Evolutionary conservation across 352 stramenopile species (phyloP), one percentile per base, ranked within the genome.

Genomic region (Albugo candida): DNA sequence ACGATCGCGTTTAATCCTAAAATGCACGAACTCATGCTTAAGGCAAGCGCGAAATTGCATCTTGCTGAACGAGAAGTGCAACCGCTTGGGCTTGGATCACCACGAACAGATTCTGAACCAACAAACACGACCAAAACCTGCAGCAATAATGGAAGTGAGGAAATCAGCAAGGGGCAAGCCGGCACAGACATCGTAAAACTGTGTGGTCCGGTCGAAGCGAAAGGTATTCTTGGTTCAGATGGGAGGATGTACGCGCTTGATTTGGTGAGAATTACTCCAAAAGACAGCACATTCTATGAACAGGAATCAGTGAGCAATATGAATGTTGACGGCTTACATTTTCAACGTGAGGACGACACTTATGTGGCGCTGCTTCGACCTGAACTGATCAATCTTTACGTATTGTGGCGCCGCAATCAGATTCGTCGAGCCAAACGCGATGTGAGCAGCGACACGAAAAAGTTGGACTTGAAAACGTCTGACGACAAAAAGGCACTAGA

Each of bases 141-240:
- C 8, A 31, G 24, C 24, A 31, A 31, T 31, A 81, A 79, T 48
- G 71, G 63, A 35, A 55, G 58, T 20, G 57, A 62, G 20, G 62
- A 71, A 14, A 49, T 51, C 41, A 62, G 71, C 18, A 53, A 57
- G 27, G 73, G 73, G 8, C 77, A 84, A 39, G 78, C 70, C 8
- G 57, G 49, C n/a, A 73, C 66, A 0, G 56, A 68, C 10, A 60
- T 80, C 17, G 65, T 85, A 18, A 59, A 74, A 47, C 64, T 96
- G 1, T 96, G 83, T 54, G 84, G 78, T 16, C 89, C 93, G 6
- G 72, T 97, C 41, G 92, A 97, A 52, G 89, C 85, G 43, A 98
- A 98, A 67, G 92, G 91, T 21, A 97, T 97, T 54, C 57, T 82
- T 24, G 88, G 92, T n/a, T 94, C 84, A 11, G 93, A 98, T 56